A percentile compares a stretch with the other conserved stretches of the same genome.
Evolutionary conservation across 1,284 basidiomycete species (phyloP).

Genomic region (Exobasidium cylindrosporum): DNA sequence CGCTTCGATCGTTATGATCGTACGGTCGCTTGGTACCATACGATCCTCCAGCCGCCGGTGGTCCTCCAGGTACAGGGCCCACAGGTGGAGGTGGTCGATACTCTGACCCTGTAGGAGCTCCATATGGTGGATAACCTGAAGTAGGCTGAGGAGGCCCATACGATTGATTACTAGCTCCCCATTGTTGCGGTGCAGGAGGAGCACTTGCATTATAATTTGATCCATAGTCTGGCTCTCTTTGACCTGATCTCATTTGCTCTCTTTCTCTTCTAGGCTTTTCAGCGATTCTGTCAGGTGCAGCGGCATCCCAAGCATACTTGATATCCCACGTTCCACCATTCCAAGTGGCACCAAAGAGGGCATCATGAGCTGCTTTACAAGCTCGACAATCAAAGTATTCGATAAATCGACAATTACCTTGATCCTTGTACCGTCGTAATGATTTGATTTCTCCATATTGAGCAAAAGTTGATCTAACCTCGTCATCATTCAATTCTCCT

Average conservation of each 20-base stretch:
- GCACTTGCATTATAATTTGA: no score
- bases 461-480: slow-evolving; percentile 76
- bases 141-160: neutral
- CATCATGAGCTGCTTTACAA: slow-evolving; percentile 78
- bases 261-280: neutral
- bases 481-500: slow-evolving; percentile 73
- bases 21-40: slow-evolving; percentile 4
- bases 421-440: slow-evolving; percentile 59
- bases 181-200: neutral
- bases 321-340: slow-evolving; percentile 85
- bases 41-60: neutral
- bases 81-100: neutral
- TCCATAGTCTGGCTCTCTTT: neutral
- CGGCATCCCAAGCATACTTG: slow-evolving; percentile 76
- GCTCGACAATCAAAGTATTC: slow-evolving; percentile 28
- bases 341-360: slow-evolving; percentile 71
- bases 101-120: neutral
- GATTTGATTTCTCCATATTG: slow-evolving; percentile 85
- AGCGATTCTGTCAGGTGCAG: slow-evolving; percentile 17
- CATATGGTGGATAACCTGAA: neutral
- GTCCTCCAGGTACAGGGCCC: neutral
- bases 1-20: neutral
- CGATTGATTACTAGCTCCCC: neutral
- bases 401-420: slow-evolving; percentile 32
- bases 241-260: neutral